Evolutionary conservation across 495 filamentous ascomycete genomes (phyloP), one percentile per base, ranked within the genome.

Genomic region (Terfezia claveryi): DNA sequence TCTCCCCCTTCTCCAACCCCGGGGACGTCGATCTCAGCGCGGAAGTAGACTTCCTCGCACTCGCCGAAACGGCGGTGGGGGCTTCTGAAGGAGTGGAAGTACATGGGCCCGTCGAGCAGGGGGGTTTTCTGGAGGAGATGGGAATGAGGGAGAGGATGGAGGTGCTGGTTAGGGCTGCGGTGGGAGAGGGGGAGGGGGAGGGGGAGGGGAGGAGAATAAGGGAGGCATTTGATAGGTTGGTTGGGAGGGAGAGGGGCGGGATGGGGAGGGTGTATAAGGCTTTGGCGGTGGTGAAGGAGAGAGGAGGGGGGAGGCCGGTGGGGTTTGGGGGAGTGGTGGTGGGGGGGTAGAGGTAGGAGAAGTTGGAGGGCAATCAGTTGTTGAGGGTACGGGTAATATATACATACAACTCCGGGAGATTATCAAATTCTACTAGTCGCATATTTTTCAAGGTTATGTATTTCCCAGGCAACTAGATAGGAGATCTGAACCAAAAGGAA

Each of bases 201-300:
- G 55, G 38, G 52, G 46, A 23, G 49, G 44, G 14, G 57, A 52
- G 41, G 56, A 57, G 49, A 52, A 54, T 23, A 61, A 56, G 12
- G 58, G 58, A 23, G 3, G 37, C 27, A 5, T 14, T 54, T 36
- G 44, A 58, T 60, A 68, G 89, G 56, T 66, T 96, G 38, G 76
- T 94, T 23, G 89, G 91, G 66, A 71, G 81, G 38, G 76, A 81
- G 0, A 79, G 76, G 11, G 76, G 74, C 50, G 87, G 84, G 0
- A 98, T 96, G 91, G 91, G 91, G 2, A 83, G 80, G 70, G 68
- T 95, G 50, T 98, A 98, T 63, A 94, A 95, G 71, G 87, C 78
- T 9, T 73, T 98, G 76, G 81, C 88, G 36, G 83, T 98, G 59
- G 69, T 96, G 61, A 91, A 91, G 0, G 82, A 86, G 68, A 80